Evolutionary conservation across 768 basidiomycete genomes (phyloP), one percentile per base, ranked within the genome.

Genomic region (Filobasidium wieringae): DNA sequence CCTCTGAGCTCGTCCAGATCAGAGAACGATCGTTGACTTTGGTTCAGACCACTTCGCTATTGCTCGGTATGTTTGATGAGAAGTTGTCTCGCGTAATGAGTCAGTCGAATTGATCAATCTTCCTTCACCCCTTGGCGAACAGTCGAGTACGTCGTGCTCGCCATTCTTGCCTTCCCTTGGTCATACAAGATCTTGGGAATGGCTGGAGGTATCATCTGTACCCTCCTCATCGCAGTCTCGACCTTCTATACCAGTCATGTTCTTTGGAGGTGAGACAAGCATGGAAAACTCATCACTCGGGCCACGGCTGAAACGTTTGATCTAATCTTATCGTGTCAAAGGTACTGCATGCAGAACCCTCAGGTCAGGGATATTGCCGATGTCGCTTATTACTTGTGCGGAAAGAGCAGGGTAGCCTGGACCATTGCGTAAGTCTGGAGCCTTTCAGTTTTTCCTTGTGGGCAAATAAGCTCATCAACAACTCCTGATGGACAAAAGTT

Each of bases 141-240:
- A 47, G 62, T 58, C 26, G 63, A 66, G 43, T 66, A 64, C 37
- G 56, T 66, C 37, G 65, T 66, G 2, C 33, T 66, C 32, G 65
- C 62, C 45, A 64, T 64, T 53, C 58, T 66, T 11, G 63, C 65
- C 19, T 66, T 66, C 59, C 65, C 65, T 2, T 64, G 51, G 40
- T 57, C 57, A 4, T 64, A 64, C 55, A 41, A 43, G 9, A 56
- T 61, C 22, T 43, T 66, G 2, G 65, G 65, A 27, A 66, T 64
- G 65, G 60, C 63, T 0, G 57, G 57, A 9, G 65, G 65, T 32
- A 47, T 61, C 19, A 53, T 66, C 29, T 26, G 59, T 4, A 66
- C 63, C 14, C 8, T 63, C 12, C 12, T 63, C 15, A 52, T 62
- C 55, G 62, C 56, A 29, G 51, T 63, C 17, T 41, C 57, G 2